Percentiles rank a stretch among this genome's conserved stretches.
Conservation (phyloP, 257 asterid genomes). For the Solanum stenotomum region DNA sequence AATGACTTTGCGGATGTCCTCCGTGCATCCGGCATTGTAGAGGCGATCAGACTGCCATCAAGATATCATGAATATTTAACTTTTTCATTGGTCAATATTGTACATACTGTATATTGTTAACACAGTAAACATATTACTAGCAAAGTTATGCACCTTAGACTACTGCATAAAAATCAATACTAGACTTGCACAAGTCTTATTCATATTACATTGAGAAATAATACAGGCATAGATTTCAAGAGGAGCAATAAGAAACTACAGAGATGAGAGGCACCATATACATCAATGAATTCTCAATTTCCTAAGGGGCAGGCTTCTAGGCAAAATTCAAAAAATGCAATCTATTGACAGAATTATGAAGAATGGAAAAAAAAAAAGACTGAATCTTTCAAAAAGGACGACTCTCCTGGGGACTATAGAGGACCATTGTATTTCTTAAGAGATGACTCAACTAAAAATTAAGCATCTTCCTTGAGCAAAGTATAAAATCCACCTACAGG, state of each 20-base stretch:
- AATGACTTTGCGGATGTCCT: slow-evolving; percentile 49
- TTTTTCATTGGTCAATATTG: not conserved
- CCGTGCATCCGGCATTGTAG: slow-evolving; percentile 80
- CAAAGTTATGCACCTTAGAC: not conserved
- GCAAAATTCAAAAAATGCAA: not conserved
- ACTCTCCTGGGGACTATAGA: not conserved
- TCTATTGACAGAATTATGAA: not conserved
- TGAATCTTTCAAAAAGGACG: not conserved
- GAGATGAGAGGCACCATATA: not conserved
- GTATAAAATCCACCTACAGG: not conserved
- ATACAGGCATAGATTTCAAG: not conserved
- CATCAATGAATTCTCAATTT: not conserved
- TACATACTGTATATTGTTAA: not conserved
- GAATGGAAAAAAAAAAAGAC: not conserved
- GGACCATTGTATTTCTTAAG: not conserved
- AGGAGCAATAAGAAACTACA: not conserved
- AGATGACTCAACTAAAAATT: not conserved
- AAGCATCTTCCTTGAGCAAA: not conserved
- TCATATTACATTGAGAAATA: not conserved
- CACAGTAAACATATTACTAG: not conserved
- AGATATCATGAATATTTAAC: not conserved
- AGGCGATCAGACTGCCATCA: slow-evolving; percentile 65
- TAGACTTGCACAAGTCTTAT: not conserved
- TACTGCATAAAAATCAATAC: not conserved
- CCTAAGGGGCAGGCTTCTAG: not conserved